These are phyloP conservation scores for Trichophyton rubrum DNA, from an alignment of 2,329 filamentous ascomycete genomes.

Conservation along the genomic window DNA sequence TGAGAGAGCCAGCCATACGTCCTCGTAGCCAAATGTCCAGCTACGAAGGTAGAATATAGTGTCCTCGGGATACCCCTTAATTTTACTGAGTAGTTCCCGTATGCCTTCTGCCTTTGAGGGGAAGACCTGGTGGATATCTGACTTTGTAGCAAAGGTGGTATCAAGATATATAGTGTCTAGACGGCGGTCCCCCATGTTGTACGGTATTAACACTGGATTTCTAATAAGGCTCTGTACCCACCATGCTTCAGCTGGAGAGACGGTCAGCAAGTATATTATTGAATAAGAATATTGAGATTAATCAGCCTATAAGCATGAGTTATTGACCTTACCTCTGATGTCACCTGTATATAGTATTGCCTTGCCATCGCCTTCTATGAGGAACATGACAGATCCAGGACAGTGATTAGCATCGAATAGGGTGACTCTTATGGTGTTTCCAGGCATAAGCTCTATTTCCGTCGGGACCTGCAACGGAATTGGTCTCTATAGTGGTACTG, in stretches of 20 bases:
- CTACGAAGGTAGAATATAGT: slow-evolving; percentile 75
- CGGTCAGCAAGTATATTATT: neutral
- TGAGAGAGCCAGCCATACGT: slow-evolving; percentile 76
- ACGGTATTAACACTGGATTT: slow-evolving; percentile 63
- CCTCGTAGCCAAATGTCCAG: slow-evolving; percentile 90
- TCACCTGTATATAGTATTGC: slow-evolving; percentile 83
- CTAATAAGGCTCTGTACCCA: slow-evolving; percentile 63
- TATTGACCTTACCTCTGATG: slow-evolving; percentile 44
- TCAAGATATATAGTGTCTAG: slow-evolving; percentile 82
- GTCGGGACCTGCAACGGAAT: slow-evolving; percentile 74
- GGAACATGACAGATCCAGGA: slow-evolving; percentile 79
- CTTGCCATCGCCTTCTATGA: slow-evolving; percentile 61
- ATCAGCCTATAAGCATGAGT: too few relatives aligned
- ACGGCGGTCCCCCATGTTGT: slow-evolving; percentile 50
- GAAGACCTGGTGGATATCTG: slow-evolving; percentile 40
- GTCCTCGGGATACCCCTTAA: slow-evolving; percentile 54
- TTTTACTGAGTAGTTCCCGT: slow-evolving; percentile 56
- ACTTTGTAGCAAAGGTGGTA: slow-evolving; percentile 58
- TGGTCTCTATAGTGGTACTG: slow-evolving; percentile 45
- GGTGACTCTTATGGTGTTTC: slow-evolving; percentile 61
- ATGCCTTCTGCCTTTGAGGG: slow-evolving; percentile 62
- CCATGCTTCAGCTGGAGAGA: slow-evolving; percentile 55
- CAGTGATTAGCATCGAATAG: slow-evolving; percentile 89
- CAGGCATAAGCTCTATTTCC: slow-evolving; percentile 57
- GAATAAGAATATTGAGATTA: too few relatives aligned